A percentile compares a stretch with the other conserved stretches of the same genome.
Evolutionary conservation across 805 yeast species (phyloP).

Genomic region (Jamesozyma rosinii): DNA sequence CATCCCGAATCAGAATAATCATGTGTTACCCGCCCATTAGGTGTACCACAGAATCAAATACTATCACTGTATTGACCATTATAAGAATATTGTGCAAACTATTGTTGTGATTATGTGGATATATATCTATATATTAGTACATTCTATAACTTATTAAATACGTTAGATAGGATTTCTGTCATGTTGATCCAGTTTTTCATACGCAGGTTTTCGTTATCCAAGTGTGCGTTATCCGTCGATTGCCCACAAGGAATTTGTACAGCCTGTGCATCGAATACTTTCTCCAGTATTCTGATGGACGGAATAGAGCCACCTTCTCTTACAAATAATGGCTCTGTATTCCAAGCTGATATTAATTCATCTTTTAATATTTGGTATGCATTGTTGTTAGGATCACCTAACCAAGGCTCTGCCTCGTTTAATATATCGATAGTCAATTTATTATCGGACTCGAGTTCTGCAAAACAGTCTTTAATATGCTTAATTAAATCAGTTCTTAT

Average conservation of each 20-base stretch:
- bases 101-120: no score
- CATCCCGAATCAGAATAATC: no score
- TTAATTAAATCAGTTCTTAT: constrained; percentile 44
- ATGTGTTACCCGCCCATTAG: no score
- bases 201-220: constrained; percentile 76
- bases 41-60: no score
- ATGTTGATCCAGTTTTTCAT: constrained; percentile 69
- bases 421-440: constrained; percentile 49
- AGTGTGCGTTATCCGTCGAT: constrained; percentile 87
- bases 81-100: no score
- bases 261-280: constrained; percentile 74
- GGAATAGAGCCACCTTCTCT: constrained; percentile 98
- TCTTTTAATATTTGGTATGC: constrained; percentile 60
- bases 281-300: constrained; percentile 74
- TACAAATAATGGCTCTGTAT: constrained; percentile 67
- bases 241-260: constrained; percentile 97
- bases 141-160: constrained; percentile 36
- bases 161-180: constrained; percentile 50
- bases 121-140: no score
- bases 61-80: no score
- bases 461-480: constrained; percentile 43
- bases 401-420: constrained; percentile 93
- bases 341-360: constrained; percentile 67
- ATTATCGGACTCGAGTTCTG: constrained; percentile 48
- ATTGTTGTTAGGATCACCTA: constrained; percentile 72